phyloP scores from a whole-genome alignment of 192 early-diverging fungal genomes.

The Anaeromyces robustus region DNA sequence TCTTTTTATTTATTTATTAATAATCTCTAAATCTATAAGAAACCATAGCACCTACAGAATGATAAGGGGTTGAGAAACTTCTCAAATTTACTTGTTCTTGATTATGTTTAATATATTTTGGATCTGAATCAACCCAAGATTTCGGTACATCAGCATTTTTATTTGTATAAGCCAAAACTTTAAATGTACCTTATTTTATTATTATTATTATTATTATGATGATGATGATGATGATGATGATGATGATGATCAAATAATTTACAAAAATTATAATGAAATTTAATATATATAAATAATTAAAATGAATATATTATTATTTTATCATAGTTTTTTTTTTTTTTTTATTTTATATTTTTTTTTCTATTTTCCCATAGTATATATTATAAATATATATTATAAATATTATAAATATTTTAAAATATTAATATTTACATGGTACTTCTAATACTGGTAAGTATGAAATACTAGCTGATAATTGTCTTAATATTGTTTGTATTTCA shows the following conservation, averaged over 20 bases:
- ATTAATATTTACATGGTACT: slow-evolving; percentile 59
- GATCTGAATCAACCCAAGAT: slow-evolving; percentile 71
- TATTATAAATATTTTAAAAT: no score
- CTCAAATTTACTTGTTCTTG: slow-evolving; percentile 71
- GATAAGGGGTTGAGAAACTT: slow-evolving; percentile 66
- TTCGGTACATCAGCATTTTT: slow-evolving; percentile 69
- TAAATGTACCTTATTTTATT: slow-evolving; percentile 84
- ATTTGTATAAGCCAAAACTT: slow-evolving; percentile 77
- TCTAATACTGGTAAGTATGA: slow-evolving; percentile 79
- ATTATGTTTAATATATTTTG: slow-evolving; percentile 58
- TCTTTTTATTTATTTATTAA: slow-evolving; percentile 4
- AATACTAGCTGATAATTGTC: slow-evolving; percentile 80
- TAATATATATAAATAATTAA: no score
- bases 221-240: no score
- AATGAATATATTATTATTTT: no score
- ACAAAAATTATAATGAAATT: no score
- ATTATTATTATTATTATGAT: no score
- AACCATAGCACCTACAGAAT: slow-evolving; percentile 74
- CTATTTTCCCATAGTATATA: no score
- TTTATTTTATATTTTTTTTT: no score
- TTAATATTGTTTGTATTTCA: slow-evolving; percentile 78
- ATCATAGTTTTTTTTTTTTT: no score
- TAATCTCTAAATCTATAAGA: slow-evolving; percentile 59
- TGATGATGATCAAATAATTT: no score
- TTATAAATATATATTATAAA: no score